Conservation (phyloP, 225 moss, liverwort and hornwort genomes). For the Asterella californica region DNA sequence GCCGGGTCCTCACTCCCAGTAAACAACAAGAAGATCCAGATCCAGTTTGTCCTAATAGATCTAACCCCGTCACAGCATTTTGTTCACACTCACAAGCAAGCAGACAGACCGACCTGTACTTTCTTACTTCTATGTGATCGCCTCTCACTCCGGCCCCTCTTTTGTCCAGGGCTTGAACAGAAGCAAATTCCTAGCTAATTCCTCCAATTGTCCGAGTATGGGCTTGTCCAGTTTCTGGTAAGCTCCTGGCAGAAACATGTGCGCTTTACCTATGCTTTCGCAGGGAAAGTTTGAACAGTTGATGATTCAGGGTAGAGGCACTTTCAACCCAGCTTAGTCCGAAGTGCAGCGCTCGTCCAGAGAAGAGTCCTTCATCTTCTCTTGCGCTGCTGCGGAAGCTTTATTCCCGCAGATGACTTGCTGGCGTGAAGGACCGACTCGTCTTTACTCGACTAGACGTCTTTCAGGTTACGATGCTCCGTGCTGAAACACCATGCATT, state of each 20-base stretch:
- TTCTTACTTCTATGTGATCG: neutral
- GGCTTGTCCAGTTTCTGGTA: neutral
- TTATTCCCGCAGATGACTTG: neutral
- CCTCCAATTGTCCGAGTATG: neutral
- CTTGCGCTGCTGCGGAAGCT: neutral
- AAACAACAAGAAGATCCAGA: neutral
- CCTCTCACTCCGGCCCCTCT: neutral
- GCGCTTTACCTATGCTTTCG: neutral
- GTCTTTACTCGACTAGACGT: neutral
- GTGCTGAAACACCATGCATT: conserved; percentile 52
- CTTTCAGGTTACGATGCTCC: neutral
- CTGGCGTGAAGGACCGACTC: neutral
- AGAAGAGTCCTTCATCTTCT: neutral
- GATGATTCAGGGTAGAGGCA: neutral
- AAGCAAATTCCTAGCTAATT: neutral
- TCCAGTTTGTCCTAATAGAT: neutral
- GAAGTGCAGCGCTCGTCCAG: neutral
- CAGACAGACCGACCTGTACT: neutral
- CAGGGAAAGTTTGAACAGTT: neutral
- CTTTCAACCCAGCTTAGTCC: neutral
- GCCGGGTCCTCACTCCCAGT: neutral
- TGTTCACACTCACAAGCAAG: neutral
- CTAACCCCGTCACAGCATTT: neutral
- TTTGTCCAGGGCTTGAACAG: neutral
- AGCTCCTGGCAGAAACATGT: neutral